phyloP scores from a whole-genome alignment of 169 alveolate genomes.

The Cryptosporidium sp. region DNA sequence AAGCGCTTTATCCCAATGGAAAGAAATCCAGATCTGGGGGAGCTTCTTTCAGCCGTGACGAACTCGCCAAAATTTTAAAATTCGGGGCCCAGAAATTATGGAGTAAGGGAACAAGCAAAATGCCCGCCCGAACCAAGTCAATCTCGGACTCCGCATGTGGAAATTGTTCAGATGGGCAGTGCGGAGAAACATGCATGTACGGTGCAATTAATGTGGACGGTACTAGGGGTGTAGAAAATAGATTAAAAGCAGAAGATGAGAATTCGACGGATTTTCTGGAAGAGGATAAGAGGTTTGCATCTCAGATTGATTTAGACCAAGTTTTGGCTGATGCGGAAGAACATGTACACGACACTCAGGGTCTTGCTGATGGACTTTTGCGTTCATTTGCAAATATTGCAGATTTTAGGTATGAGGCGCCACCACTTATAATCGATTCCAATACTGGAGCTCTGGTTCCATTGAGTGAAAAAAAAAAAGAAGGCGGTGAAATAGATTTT shows the following conservation, averaged over 20 bases:
- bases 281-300: slow-evolving; percentile 77
- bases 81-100: slow-evolving; percentile 92
- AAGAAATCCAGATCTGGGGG: slow-evolving; percentile 50
- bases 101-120: slow-evolving; percentile 79
- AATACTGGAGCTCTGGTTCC: slow-evolving; percentile 62
- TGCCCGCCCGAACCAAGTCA: slow-evolving; percentile 61
- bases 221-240: background rate
- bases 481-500: slow-evolving; percentile 80
- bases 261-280: background rate
- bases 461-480: slow-evolving; percentile 18
- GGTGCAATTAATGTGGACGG: background rate
- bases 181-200: slow-evolving; percentile 18
- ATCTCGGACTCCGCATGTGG: slow-evolving; percentile 1
- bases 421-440: slow-evolving; percentile 77
- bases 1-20: slow-evolving; percentile 63
- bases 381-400: slow-evolving; percentile 90
- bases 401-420: slow-evolving; percentile 91
- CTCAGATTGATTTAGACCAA: slow-evolving; percentile 88
- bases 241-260: background rate
- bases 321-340: slow-evolving; percentile 90
- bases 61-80: slow-evolving; percentile 88
- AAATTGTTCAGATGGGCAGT: slow-evolving; percentile 59
- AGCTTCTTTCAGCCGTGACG: slow-evolving; percentile 87
- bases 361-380: slow-evolving; percentile 89
- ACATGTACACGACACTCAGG: slow-evolving; percentile 83